phyloP scores from a whole-genome alignment of 768 basidiomycete genomes.

The Panellus pusillus region DNA sequence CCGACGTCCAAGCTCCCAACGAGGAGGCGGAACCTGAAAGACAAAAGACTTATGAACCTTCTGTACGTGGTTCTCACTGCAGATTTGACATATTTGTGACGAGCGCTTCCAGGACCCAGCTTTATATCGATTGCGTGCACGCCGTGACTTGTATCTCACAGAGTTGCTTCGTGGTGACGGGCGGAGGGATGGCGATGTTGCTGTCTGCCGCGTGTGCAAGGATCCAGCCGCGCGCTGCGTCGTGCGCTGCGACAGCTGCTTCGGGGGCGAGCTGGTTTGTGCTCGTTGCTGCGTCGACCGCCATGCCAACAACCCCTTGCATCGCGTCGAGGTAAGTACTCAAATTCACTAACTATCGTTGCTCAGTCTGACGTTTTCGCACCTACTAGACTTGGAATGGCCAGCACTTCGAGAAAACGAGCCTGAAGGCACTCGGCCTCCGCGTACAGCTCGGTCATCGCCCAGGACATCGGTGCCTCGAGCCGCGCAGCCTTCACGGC shows the following conservation, averaged over 20 bases:
- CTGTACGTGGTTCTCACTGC: no score
- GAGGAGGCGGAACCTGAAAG: no score
- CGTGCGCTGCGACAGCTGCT: background rate
- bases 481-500: background rate
- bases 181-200: background rate
- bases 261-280: background rate
- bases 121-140: background rate
- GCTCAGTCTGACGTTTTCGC: background rate
- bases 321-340: slow-evolving; percentile 17
- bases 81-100: no score
- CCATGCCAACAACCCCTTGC: slow-evolving; percentile 18
- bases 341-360: background rate
- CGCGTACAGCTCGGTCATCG: background rate
- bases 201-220: background rate
- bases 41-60: no score
- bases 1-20: no score
- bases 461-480: background rate
- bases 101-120: background rate
- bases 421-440: background rate
- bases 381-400: background rate
- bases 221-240: background rate
- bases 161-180: background rate
- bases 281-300: background rate
- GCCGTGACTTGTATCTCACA: background rate
- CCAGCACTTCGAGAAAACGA: background rate